Base-by-base conservation (phyloP, 2,329 filamentous ascomycete genomes). In the Neofusicoccum laricinum region DNA sequence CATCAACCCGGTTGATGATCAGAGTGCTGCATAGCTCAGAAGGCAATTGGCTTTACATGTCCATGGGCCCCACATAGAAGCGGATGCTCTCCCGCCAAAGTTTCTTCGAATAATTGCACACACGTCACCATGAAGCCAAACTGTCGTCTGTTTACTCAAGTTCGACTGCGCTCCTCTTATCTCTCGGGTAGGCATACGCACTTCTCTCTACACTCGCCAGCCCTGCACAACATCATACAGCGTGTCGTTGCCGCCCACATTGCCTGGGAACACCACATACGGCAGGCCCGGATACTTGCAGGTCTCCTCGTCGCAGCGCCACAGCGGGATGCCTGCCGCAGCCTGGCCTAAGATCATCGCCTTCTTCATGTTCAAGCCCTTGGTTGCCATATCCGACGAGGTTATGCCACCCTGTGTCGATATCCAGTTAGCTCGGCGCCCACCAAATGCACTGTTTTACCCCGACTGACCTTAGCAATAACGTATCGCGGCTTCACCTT, bases 231-330 rank as follows among this genome's bases (percentile, higher is more conserved):
- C 66, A 4, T 83, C 78, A 53, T 74, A 77, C 40, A 85, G 69
- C 1, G 82, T 82, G 41, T 77, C 72, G 19, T 81, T 78, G n/a
- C 74, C 76, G 1, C 84, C 85, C 2, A 87, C 84, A 71, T 86
- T 86, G 0, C 84, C 85, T 0, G 84, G 85, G 61, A 87, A 86
- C 0, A 86, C 84, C 2, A 86, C 81, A 69, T 85, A 86, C 0
- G 84, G 83, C 11, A 86, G 72, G 1, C 81, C 82, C 0, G 76
- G 75, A 73, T 81, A 83, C 57, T 84, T 82, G 17, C 78, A 80
- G 1, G 80, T 80, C 0, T 75, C 72, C 69, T 87, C 85, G 57
- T 85, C 79, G 64, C 85, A 87, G 53, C 81, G 75, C 86, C 85
- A 88, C 0, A 87, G 75, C 0, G 85, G 85, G 8, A 87, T 83